Evolutionary conservation across 768 basidiomycete species (phyloP), one percentile per base, ranked within the genome.

Genomic region (Floccularia luteovirens): DNA sequence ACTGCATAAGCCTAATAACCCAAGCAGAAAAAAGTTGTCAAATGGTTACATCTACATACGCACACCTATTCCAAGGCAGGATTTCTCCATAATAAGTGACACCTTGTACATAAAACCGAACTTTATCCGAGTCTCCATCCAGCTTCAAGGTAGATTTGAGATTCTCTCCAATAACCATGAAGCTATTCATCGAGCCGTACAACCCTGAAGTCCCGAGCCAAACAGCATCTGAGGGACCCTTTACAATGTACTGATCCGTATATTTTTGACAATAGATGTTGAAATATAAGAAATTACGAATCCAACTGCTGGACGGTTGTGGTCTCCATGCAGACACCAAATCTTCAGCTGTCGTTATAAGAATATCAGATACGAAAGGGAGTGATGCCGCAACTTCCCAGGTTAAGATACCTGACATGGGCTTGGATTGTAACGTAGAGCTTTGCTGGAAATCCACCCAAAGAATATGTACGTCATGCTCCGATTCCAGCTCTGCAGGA

Each of bases 211-310:
- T 34, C 16, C 32, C 32, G 20, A 34, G n/a, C 32, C 32, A 34
- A 14, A 34, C 16, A 17, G 32, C 32, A 8, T 34, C 32, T 34
- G n/a, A 12, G 6, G 32, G 7, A 7, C 32, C 16, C 7, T 19
- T 19, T 14, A 34, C 16, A 17, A 6, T 7, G n/a, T 19, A 34
- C 16, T 7, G 16, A 17, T 34, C 32, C 6, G 8, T 12, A 34
- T 34, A 34, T 17, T 12, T 7, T 7, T 8, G 32, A 7, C n/a
- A 12, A 19, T 34, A 34, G 16, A 34, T 17, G 20, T 34, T 34
- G 32, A 34, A 34, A 34, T 34, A 34, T 34, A 34, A 17, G 16
- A 34, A 34, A 7, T 34, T 17, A 8, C n/a, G 32, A 17, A 34
- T 14, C 32, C 32, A 34, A 8, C 20, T 7, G 16, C 20, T 19